Percentiles rank a stretch among this genome's conserved stretches.
Conservation (phyloP, 441 rosid species). For the Macaranga tanarius region DNA sequence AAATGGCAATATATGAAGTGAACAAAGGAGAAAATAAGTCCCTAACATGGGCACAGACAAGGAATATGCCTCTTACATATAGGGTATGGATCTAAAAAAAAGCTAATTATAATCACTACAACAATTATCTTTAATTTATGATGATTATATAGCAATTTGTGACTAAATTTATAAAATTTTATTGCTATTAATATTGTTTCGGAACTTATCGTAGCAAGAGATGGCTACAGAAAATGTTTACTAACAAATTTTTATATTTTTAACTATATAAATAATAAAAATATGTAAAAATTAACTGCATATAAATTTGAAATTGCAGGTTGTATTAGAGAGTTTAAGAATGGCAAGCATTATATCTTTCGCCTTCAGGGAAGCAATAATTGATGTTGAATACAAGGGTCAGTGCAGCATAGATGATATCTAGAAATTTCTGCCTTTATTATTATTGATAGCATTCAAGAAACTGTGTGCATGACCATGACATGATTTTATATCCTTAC, state of each 20-base stretch:
- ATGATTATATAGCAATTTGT: too few species aligned
- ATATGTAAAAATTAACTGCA: too few species aligned
- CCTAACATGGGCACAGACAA: constrained; percentile 78
- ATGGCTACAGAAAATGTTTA: too few species aligned
- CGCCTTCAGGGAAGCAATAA: constrained; percentile 88
- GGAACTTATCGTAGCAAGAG: too few species aligned
- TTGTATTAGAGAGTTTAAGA: constrained; percentile 75
- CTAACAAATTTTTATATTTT: too few species aligned
- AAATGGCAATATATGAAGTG: constrained; percentile 47
- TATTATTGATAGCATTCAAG: neutral
- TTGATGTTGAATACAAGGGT: constrained; percentile 93
- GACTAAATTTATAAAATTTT: too few species aligned
- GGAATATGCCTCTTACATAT: constrained; percentile 72
- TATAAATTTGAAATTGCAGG: constrained; percentile 39
- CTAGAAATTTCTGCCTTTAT: constrained; percentile 22
- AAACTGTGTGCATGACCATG: too few species aligned
- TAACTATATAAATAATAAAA: too few species aligned
- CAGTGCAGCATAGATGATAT: constrained; percentile 33
- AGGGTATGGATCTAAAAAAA: constrained; percentile 46
- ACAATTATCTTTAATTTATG: too few species aligned
- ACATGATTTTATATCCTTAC: too few species aligned
- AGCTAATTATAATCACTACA: too few species aligned
- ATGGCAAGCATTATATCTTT: constrained; percentile 96
- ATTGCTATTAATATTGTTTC: too few species aligned
- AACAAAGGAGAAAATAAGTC: constrained; percentile 47